Conservation (phyloP, 2,329 filamentous ascomycete genomes). For the Neophaeococcomyces aloes region DNA sequence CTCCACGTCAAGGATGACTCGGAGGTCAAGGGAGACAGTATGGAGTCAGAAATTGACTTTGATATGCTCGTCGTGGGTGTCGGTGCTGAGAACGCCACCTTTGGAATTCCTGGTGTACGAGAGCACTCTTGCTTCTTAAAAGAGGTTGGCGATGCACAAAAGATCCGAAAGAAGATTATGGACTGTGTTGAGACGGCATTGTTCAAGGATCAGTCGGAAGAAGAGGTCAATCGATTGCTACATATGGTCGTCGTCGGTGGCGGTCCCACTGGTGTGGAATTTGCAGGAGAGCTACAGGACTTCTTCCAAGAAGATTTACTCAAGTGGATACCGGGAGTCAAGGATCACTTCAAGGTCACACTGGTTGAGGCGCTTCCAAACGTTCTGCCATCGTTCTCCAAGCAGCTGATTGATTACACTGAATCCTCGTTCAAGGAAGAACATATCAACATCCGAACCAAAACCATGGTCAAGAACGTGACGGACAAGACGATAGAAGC, state of each 20-base stretch:
- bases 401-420: slow-evolving; percentile 98
- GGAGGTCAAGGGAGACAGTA: slow-evolving; percentile 74
- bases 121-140: slow-evolving; percentile 98
- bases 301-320: slow-evolving; percentile 98
- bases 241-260: slow-evolving; percentile 96
- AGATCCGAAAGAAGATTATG: slow-evolving; percentile 98
- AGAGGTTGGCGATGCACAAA: slow-evolving; percentile 92
- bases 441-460: slow-evolving; percentile 92
- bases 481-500: slow-evolving; percentile 89
- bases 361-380: slow-evolving; percentile 95
- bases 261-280: slow-evolving; percentile 94
- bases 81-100: slow-evolving; percentile 95
- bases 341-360: slow-evolving; percentile 90
- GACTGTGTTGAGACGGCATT: slow-evolving; percentile 97
- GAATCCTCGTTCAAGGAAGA: slow-evolving; percentile 99
- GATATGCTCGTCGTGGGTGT: slow-evolving; percentile 98
- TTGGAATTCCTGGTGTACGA: slow-evolving; percentile 88
- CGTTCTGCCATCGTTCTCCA: slow-evolving; percentile 95
- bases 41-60: slow-evolving; percentile 81
- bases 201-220: slow-evolving; percentile 86
- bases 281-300: slow-evolving; percentile 94
- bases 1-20: slow-evolving; percentile 86
- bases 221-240: slow-evolving; percentile 85
- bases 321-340: slow-evolving; percentile 95
- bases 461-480: slow-evolving; percentile 98